Base-by-base conservation (phyloP, 805 yeast species). In the Yamadazyma akitaensis region DNA sequence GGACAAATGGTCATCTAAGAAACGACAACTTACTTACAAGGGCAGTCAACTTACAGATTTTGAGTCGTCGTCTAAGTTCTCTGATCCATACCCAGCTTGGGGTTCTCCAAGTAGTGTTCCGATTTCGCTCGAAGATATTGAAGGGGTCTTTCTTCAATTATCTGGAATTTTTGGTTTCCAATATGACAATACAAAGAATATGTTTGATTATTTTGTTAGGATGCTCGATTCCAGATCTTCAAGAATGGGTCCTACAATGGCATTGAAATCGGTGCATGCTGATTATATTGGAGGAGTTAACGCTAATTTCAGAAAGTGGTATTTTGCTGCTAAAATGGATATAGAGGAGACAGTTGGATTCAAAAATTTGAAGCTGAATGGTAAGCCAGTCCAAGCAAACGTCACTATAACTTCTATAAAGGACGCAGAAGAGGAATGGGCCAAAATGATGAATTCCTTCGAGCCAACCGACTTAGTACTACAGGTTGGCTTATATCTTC, bases 241-340 rank as follows among this genome's bases (percentile, higher is more conserved):
- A 0, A 70, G 92, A 53, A 75, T 81, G 78, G 70, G 76, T 1
- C 79, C 87, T 0, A 51, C 48, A 4, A 67, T 66, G 19, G 88
- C 91, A 0, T 70, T 85, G 37, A 65, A 68, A 43, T 71, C 85
- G 0, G 55, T 85, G 9, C 91, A 86, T 61, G 83, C 84, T 1
- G 92, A 85, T 59, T 86, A 84, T 57, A 81, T 85, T 57, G 88
- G 89, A 2, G 94, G 92, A 0, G 56, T 72, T 3, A 78, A 81
- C 53, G 70, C 92, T 1, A 85, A 85, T 57, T 85, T 79, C 59
- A 73, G 76, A 49, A 85, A 81, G 54, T 85, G 94, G 94, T 85
- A 83, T 56, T 83, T 86, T 65, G 88, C 89, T 1, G 79, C 88
- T 2, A 80, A 78, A 50, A 70, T 85, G 67, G 90, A 85, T 64